Evolutionary conservation across 306 rosid species (phyloP).

Genomic region (Leucaena leucocephala): DNA sequence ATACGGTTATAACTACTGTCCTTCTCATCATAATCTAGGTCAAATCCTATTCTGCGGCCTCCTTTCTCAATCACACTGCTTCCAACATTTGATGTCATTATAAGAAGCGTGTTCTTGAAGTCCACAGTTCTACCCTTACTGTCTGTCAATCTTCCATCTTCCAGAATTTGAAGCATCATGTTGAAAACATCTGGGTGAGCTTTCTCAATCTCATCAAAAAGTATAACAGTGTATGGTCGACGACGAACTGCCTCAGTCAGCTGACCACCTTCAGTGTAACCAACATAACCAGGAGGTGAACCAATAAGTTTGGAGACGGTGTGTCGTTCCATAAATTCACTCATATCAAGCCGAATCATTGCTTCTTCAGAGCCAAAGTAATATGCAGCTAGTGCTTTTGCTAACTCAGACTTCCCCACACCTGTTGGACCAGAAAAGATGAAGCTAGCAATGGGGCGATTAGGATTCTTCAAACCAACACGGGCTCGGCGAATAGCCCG

Average conservation of each 20-base stretch:
- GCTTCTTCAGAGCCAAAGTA: slow-evolving; percentile 97
- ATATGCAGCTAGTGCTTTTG: slow-evolving; percentile 89
- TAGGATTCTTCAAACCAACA: slow-evolving; percentile 93
- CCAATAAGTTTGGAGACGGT: slow-evolving; percentile 94
- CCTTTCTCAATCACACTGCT: slow-evolving; percentile 98
- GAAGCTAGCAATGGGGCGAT: slow-evolving; percentile 95
- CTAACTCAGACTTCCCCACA: slow-evolving; percentile 96
- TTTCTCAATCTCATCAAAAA: slow-evolving; percentile 95
- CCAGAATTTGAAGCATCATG: slow-evolving; percentile 98
- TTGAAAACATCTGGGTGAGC: slow-evolving; percentile 97
- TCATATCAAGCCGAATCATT: slow-evolving; percentile 97
- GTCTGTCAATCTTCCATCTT: slow-evolving; percentile 94
- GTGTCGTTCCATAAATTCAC: slow-evolving; percentile 97
- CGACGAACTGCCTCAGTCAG: slow-evolving; percentile 98
- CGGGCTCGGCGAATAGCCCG: slow-evolving; percentile 95
- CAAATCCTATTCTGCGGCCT: slow-evolving; percentile 86
- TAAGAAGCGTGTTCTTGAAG: slow-evolving; percentile 92
- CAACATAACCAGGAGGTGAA: slow-evolving; percentile 97
- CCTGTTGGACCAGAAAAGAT: slow-evolving; percentile 98
- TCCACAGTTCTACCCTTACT: slow-evolving; percentile 97
- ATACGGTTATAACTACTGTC: slow-evolving; percentile 86
- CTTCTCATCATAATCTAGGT: slow-evolving; percentile 89
- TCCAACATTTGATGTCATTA: slow-evolving; percentile 96
- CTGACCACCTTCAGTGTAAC: slow-evolving; percentile 97
- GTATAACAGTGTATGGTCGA: slow-evolving; percentile 91